Base-by-base conservation (phyloP, 192 early-diverging fungal genomes). In the Coemansia sp. region DNA sequence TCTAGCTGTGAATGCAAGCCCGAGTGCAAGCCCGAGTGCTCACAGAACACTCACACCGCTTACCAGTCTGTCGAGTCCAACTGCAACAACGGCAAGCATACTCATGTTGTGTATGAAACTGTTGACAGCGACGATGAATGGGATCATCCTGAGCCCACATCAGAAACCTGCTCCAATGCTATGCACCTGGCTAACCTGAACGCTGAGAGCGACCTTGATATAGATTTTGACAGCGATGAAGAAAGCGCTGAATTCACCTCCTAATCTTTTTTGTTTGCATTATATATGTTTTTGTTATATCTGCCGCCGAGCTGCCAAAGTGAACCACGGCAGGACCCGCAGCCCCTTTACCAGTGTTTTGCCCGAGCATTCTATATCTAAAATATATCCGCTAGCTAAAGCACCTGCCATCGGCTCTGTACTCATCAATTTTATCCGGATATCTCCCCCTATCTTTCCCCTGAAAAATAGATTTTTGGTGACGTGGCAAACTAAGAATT, bases 41-140 rank as follows among this genome's bases (percentile, higher is more conserved):
- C n/a, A 21, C 12, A 54, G 23, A 28, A 40, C 45, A 55, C 60
- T 7, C 60, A 62, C 45, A 62, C 60, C 13, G 60, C 39, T 10
- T 62, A 55, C 38, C 37, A 48, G 53, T 48, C 50, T 2, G 43
- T 61, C 13, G 59, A 61, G 43, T 15, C 18, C 13, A n/a, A 21
- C 13, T 46, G 41, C 20, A 3, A 23, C 38, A 14, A 7, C 4
- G 6, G 12, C 51, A 14, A 53, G 51, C 13, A 46, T 11, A 46
- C 45, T 4, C 54, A 58, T 15, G 33, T 53, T 18, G 63, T 58
- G 9, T 43, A n/a, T 26, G 59, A 61, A 36, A 40, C 51, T 13
- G 50, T 36, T 10, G 49, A 20, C 14, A 20, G 21, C 21, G 15
- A 18, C 12, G 31, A 48, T 21, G 46, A 21, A 23, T 0, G 21